Conservation (phyloP, 2,329 filamentous ascomycete genomes). For the Stemphylium lycopersici region DNA sequence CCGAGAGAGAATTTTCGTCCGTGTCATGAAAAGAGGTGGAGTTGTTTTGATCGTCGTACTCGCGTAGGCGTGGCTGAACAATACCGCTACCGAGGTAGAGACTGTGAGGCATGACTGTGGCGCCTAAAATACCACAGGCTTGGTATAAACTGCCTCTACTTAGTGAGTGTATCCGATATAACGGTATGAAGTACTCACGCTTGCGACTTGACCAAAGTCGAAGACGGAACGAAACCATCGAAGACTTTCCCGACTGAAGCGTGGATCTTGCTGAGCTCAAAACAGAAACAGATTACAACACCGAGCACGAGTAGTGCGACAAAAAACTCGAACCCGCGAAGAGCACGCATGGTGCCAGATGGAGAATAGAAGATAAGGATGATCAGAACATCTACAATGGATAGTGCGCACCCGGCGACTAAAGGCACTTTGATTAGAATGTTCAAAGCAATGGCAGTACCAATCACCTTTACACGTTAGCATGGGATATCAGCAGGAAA, state of each 20-base stretch:
- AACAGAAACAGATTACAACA: conserved; percentile 63
- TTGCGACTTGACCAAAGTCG: conserved; percentile 58
- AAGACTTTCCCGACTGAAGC: conserved; percentile 61
- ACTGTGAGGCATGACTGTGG: conserved; percentile 70
- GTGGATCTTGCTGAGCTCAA: conserved; percentile 61
- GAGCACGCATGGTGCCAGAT: conserved; percentile 57
- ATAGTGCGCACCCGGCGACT: conserved; percentile 63
- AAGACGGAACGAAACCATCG: conserved; percentile 61
- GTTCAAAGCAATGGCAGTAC: conserved; percentile 63
- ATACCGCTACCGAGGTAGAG: conserved; percentile 64
- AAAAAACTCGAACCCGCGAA: conserved; percentile 61
- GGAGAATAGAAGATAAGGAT: conserved; percentile 63
- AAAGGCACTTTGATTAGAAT: conserved; percentile 60
- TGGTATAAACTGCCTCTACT: conserved; percentile 56
- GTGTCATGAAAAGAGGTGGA: conserved; percentile 3
- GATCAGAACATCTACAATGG: conserved; percentile 62
- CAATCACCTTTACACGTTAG: conserved; percentile 54
- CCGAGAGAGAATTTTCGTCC: conserved; percentile 31
- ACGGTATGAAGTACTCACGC: conserved; percentile 47
- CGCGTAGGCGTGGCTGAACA: conserved; percentile 58
- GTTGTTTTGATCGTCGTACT: conserved; percentile 35
- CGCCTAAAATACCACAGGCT: conserved; percentile 77
- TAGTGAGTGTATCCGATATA: not conserved
- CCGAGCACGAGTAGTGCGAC: conserved; percentile 61
- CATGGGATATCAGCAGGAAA: too few relatives aligned